These are phyloP conservation scores for Penicillium capsulatum DNA, from an alignment of 2,329 filamentous ascomycete species.

Conservation along the genomic window DNA sequence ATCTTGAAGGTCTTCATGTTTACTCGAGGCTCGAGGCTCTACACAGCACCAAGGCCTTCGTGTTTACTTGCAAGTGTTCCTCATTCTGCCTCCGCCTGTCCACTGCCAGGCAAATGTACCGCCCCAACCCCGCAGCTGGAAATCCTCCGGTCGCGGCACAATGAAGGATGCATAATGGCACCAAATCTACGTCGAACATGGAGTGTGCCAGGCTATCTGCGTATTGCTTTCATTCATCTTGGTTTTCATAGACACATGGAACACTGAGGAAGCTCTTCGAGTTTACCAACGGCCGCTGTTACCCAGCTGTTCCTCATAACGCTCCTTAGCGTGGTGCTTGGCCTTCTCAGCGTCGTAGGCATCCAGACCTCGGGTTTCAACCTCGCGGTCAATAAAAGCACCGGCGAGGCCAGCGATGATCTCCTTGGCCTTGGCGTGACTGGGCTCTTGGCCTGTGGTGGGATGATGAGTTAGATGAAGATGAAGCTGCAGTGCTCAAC, in stretches of 20 bases:
- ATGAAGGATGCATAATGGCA: too few relatives aligned
- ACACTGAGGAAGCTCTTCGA: background rate
- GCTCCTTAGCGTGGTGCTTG: slow-evolving; percentile 51
- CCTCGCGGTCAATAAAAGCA: slow-evolving; percentile 70
- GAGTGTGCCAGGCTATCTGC: background rate
- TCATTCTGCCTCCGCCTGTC: too few relatives aligned
- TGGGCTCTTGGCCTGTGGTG: slow-evolving; percentile 61
- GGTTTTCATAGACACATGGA: background rate
- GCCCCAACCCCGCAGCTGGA: too few relatives aligned
- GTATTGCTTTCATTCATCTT: background rate
- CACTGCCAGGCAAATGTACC: too few relatives aligned
- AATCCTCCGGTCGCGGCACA: too few relatives aligned
- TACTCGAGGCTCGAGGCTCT: too few relatives aligned
- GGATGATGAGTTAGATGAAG: background rate
- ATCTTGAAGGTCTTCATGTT: too few relatives aligned
- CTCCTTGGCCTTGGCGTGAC: slow-evolving; percentile 73
- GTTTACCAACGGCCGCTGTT: slow-evolving; percentile 12
- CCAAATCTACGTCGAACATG: background rate
- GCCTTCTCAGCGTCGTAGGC: slow-evolving; percentile 56
- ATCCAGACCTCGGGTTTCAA: slow-evolving; percentile 63
- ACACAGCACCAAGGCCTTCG: too few relatives aligned
- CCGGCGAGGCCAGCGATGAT: slow-evolving; percentile 69
- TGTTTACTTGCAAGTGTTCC: too few relatives aligned
- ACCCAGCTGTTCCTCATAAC: slow-evolving; percentile 5
- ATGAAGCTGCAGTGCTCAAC: too few relatives aligned